Percentiles rank a stretch among this genome's conserved stretches.
Evolutionary conservation across 805 yeast species (phyloP).

Genomic region (Zygosaccharomyces siamensis): DNA sequence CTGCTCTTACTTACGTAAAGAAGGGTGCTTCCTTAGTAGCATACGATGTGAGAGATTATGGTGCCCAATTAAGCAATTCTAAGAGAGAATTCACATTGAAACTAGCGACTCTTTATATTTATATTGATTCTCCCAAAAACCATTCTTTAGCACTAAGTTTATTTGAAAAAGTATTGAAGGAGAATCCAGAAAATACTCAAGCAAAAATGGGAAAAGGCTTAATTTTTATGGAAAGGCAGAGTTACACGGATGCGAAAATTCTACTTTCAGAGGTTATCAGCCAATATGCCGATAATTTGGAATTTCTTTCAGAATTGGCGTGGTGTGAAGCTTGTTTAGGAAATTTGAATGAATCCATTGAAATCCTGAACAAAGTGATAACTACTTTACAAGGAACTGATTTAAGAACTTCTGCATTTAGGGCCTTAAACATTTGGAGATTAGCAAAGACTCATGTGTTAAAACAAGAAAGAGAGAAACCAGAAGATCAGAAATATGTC

Average conservation of each 20-base stretch:
- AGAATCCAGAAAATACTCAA: conserved; percentile 43
- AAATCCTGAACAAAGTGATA: conserved; percentile 25
- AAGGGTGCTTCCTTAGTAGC: conserved; percentile 55
- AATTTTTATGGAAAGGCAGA: conserved; percentile 62
- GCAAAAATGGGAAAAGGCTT: conserved; percentile 82
- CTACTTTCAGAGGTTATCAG: conserved; percentile 49
- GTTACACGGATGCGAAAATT: conserved; percentile 49
- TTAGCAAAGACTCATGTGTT: conserved; percentile 59
- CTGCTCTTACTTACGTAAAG: conserved; percentile 56
- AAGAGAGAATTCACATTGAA: conserved; percentile 56
- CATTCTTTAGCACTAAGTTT: conserved; percentile 66
- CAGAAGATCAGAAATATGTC: conserved; percentile 27
- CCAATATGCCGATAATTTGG: conserved; percentile 47
- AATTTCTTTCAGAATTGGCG: conserved; percentile 63
- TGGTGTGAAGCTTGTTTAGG: conserved; percentile 70
- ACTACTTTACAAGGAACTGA: conserved; percentile 45
- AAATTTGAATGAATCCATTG: conserved; percentile 44
- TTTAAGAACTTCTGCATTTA: conserved; percentile 46
- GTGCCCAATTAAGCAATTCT: conserved; percentile 46
- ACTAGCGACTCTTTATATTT: conserved; percentile 73
- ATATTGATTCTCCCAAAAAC: conserved; percentile 87
- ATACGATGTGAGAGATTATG: conserved; percentile 42
- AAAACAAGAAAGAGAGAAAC: conserved; percentile 23
- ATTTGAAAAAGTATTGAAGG: conserved; percentile 56
- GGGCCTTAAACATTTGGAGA: conserved; percentile 66